Base-by-base conservation (phyloP, 306 rosid species). In the Fragaria ananassa region DNA sequence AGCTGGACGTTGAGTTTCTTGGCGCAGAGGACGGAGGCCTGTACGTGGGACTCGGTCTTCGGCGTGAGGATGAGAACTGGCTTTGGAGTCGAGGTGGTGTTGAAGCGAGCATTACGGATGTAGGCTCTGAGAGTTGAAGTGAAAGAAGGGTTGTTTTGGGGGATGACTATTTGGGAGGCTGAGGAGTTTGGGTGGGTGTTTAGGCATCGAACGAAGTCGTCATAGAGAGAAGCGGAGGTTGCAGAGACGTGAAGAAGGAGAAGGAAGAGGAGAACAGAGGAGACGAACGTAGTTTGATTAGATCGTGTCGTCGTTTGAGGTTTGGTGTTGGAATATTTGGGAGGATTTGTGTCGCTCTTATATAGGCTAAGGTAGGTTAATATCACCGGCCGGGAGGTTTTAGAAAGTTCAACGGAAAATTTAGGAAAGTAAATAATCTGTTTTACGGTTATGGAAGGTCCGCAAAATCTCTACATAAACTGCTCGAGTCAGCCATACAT, bases 71-170 rank as follows among this genome's bases (percentile, higher is more conserved):
- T 84, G 66, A 93, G 69, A 2, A 63, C 49, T 17, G 98, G 98
- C 47, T 93, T 93, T 10, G 81, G 87, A 0, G 96, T 86, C 13
- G 92, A 53, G 77, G 93, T 72, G 44, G 86, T 83, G 88, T 93
- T 93, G 89, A 89, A 89, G 63, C 93, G 70, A 15, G 97, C 83
- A 37, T 93, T 93, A 42, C 97, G 81, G 64, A 93, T 88, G 76
- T 93, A 93, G 45, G 88, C 88, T 37, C 83, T 72, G 58, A 93
- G 95, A 35, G 88, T 58, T 1, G 98, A 73, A 34, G 97, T 57
- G 79, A 83, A 91, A 7, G 92, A 81, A 39, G 89, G 27, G 64
- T 84, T 85, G 54, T 72, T 31, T 64, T 60, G 86, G 23, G 88
- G 31, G 50, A 67, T 86, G 58, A 90, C 45, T 21, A 82, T 75